Evolutionary conservation across 345 rosid genomes (phyloP).

Genomic region (Pistacia integerrima): DNA sequence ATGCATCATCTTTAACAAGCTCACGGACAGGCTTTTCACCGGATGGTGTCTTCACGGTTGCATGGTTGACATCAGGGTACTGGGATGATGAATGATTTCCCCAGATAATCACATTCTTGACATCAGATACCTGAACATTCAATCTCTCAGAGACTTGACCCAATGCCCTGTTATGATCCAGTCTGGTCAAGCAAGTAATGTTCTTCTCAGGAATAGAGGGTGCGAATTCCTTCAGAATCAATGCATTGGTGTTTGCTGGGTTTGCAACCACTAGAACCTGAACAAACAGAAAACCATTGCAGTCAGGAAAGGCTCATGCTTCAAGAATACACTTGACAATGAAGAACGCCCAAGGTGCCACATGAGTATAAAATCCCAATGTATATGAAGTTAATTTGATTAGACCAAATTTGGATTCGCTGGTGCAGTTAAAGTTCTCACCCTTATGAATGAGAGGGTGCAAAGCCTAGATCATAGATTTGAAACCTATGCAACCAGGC

Average conservation of each 20-base stretch:
- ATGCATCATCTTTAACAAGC: conserved; percentile 83
- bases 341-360: neutral
- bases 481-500: neutral
- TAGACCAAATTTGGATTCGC: neutral
- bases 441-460: neutral
- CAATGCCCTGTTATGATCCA: conserved; percentile 98
- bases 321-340: neutral
- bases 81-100: conserved; percentile 98
- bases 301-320: neutral
- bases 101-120: conserved; percentile 95
- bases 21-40: conserved; percentile 79
- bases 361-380: neutral
- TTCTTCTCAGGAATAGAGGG: conserved; percentile 95
- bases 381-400: neutral
- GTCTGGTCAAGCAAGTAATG: conserved; percentile 91
- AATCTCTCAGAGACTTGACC: conserved; percentile 95
- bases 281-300: conserved; percentile 6
- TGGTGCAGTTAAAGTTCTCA: neutral
- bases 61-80: conserved; percentile 99
- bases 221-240: conserved; percentile 95
- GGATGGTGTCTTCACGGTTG: conserved; percentile 70
- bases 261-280: conserved; percentile 99
- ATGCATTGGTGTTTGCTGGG: conserved; percentile 97
- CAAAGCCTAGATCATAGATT: neutral
- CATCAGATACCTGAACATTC: conserved; percentile 84